Conservation (phyloP, 306 rosid genomes). For the Fagus sylvatica region DNA sequence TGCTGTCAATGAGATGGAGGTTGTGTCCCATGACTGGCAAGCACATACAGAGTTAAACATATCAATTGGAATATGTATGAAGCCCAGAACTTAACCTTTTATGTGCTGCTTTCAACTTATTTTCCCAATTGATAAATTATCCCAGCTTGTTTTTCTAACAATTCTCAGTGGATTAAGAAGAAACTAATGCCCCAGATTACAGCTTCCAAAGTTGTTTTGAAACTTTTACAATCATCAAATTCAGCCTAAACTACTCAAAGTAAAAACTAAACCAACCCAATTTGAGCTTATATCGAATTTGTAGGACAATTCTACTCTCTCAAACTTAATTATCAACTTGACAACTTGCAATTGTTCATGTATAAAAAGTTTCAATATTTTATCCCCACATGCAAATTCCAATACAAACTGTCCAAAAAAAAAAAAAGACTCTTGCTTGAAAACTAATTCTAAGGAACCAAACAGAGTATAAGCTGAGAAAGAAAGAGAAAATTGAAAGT, state of each 20-base stretch:
- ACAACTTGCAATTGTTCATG: not conserved
- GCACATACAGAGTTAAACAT: not conserved
- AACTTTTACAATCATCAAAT: not conserved
- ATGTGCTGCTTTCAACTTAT: not conserved
- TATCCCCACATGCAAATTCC: not conserved
- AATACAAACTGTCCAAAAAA: not conserved
- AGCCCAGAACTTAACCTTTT: not conserved
- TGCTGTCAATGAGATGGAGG: constrained; percentile 90
- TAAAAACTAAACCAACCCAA: not conserved
- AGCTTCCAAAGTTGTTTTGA: not conserved
- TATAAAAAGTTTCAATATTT: not conserved
- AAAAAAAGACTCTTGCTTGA: not conserved
- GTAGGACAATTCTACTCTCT: not conserved
- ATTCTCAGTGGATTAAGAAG: not conserved
- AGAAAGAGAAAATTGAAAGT: not conserved
- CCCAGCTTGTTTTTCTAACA: not conserved
- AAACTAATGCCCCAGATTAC: too few relatives aligned
- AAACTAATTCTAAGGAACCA: not conserved
- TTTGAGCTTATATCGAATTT: not conserved
- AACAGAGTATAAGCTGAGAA: not conserved
- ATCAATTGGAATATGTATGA: constrained; percentile 3
- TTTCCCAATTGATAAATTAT: not conserved
- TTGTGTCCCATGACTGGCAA: constrained; percentile 79
- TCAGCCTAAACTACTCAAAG: not conserved
- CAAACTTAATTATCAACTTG: not conserved